Percentiles rank a stretch among this genome's conserved stretches.
phyloP scores from a whole-genome alignment of 495 filamentous ascomycete species.

The Trichoderma gamsii region DNA sequence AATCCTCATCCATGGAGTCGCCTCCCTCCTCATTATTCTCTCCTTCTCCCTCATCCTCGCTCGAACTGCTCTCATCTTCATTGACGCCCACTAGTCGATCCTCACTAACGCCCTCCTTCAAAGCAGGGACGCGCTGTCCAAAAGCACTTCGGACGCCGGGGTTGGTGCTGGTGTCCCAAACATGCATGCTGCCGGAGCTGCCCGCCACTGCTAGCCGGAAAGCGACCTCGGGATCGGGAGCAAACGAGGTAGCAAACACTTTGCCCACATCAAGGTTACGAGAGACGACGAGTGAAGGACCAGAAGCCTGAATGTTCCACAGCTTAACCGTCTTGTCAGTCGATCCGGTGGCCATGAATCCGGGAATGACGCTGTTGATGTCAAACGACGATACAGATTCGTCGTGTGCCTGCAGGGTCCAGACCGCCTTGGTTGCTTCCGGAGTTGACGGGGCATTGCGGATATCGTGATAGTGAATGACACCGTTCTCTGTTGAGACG shows the following conservation, averaged over 20 bases:
- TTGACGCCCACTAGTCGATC: constrained; percentile 72
- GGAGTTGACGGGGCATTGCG: constrained; percentile 63
- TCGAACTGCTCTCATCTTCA: constrained; percentile 52
- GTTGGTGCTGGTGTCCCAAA: constrained; percentile 98
- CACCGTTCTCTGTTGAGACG: constrained; percentile 84
- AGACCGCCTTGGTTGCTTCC: constrained; percentile 71
- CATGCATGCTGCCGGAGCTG: constrained; percentile 85
- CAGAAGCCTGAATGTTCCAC: constrained; percentile 79
- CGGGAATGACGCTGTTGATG: constrained; percentile 80
- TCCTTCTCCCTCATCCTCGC: constrained; percentile 51
- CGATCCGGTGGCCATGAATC: constrained; percentile 86
- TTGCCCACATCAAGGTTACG: constrained; percentile 89
- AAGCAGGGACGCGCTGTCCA: constrained; percentile 56
- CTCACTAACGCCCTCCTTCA: constrained; percentile 52
- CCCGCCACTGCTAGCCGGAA: constrained; percentile 91
- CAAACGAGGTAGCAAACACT: constrained; percentile 86
- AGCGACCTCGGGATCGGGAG: constrained; percentile 79
- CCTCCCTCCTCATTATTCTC: constrained; percentile 63
- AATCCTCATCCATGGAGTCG: constrained; percentile 91
- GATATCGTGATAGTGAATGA: constrained; percentile 81
- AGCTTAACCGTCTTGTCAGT: constrained; percentile 92
- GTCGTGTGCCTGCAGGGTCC: constrained; percentile 93
- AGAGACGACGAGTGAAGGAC: constrained; percentile 82
- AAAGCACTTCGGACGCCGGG: constrained; percentile 81
- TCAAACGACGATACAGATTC: constrained; percentile 93